Base-by-base conservation (phyloP, 768 basidiomycete species). In the Panellus pusillus region DNA sequence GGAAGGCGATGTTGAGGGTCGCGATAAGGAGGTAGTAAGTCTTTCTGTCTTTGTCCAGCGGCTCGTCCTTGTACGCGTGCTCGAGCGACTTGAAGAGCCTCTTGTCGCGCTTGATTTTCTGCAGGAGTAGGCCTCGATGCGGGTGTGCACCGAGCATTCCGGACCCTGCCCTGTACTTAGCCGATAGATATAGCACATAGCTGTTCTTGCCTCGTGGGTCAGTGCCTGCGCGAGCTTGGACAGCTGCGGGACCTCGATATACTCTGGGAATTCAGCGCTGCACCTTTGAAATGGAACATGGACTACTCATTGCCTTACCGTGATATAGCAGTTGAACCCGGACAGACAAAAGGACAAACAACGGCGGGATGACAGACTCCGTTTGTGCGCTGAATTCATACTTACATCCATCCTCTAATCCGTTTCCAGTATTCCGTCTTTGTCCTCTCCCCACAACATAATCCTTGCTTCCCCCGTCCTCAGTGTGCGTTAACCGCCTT, bases 21-120 rank as follows among this genome's bases (percentile, higher is more conserved):
- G 93, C 90, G 65, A 98, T 97, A 68, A 98, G 88, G 45, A 95
- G 84, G 76, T 94, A 97, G 52, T 97, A 86, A 4, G 91, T 95
- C 80, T 96, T 97, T 64, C 93, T 80, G 31, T 86, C 87, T 65
- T 91, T 86, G 76, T 90, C 87, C n/a, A n/a, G n/a, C n/a, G n/a
- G n/a, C 44, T 91, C 88, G 60, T 88, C 85, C 54, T 83, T 78
- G 75, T 98, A 93, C 28, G 88, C 86, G 63, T 82, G 80, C 69
- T 98, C 95, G 74, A 98, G 86, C 9, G 86, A 78, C 67, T 91
- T 93, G 80, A 93, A 93, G 70, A 98, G 87, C 69, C 89, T 91
- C 83, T 94, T 93, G 80, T 99, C 97, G 65, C 91, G 88, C 63
- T 92, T 91, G 71, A 97, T 89, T 71, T 94, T 88, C 82, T 99